These are phyloP conservation scores for Handroanthus guayacan DNA, from an alignment of 257 asterid genomes.

Conservation along the genomic window DNA sequence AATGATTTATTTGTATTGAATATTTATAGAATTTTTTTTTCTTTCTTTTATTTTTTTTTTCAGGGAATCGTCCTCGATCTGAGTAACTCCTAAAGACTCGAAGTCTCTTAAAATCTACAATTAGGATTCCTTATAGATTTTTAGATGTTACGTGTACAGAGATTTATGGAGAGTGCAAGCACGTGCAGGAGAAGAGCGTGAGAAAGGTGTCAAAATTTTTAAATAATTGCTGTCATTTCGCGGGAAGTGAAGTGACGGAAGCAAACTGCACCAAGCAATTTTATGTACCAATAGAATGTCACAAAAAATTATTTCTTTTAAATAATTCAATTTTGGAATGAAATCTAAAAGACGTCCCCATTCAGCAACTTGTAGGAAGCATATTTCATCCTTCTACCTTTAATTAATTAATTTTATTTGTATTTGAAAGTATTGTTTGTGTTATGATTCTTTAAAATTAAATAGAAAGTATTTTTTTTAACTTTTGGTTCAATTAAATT, in stretches of 20 bases:
- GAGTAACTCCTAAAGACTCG: too few relatives aligned
- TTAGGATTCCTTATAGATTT: too few relatives aligned
- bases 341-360: not conserved
- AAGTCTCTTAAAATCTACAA: too few relatives aligned
- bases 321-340: not conserved
- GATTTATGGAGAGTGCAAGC: slow-evolving; percentile 27
- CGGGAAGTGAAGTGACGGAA: slow-evolving; percentile 39
- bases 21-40: not conserved
- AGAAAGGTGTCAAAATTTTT: not conserved
- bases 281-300: not conserved
- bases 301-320: too few relatives aligned
- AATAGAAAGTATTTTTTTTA: too few relatives aligned
- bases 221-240: slow-evolving; percentile 42
- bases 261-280: not conserved
- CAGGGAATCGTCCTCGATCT: not conserved
- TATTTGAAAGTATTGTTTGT: too few relatives aligned
- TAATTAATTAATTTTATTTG: too few relatives aligned
- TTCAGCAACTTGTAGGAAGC: too few relatives aligned
- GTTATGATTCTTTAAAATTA: too few relatives aligned
- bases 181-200: slow-evolving; percentile 34
- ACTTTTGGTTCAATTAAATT: too few relatives aligned
- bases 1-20: too few relatives aligned
- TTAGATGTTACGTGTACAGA: not conserved
- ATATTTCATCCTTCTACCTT: too few relatives aligned
- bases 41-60: not conserved